Base-by-base conservation (phyloP, 257 asterid genomes). In the Hygrophila difformis region DNA sequence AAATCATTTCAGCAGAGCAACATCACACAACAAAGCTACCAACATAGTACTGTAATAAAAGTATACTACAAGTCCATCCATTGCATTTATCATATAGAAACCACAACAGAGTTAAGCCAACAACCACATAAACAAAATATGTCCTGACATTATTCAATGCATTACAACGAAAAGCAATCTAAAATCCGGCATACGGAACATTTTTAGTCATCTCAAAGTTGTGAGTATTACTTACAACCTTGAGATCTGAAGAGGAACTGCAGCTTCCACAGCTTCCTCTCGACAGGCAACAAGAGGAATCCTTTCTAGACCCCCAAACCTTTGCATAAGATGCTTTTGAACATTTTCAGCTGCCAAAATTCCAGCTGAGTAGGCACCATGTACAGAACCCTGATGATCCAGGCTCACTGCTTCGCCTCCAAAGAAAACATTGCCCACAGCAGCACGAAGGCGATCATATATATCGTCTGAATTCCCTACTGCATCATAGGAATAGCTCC, bases 331-430 rank as follows among this genome's bases (percentile, higher is more conserved):
- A 78, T 77, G 93, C 39, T 63, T 68, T 47, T 76, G 81, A 49
- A 95, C 86, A 15, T 57, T 61, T 28, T 86, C 95, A 10, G 94
- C 99, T 2, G 99, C 99, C 94, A 76, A 68, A 22, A 76, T 53
- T 39, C 95, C 99, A 2, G 99, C 83, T 1, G 96, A 81, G 60
- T 91, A 91, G 7, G 99, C 99, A 13, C 99, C 99, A n/a, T 91
- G 99, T 1, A 86, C 99, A 0, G 99, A 91, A 8, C 99, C 99
- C 49, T 86, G 99, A 63, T 91, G 96, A n/a, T 91, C 96, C 31
- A 62, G 68, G 41, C 99, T 80, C 29, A 69, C 95, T 1, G 99
- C 99, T 71, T 91, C 99, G 7, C 99, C 99, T 36, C 87, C 99
- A 34, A 91, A 91, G 87, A 80, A 86, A 19, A 91, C 74, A 68